phyloP scores from a whole-genome alignment of 306 rosid genomes.

The Quercus parvula region DNA sequence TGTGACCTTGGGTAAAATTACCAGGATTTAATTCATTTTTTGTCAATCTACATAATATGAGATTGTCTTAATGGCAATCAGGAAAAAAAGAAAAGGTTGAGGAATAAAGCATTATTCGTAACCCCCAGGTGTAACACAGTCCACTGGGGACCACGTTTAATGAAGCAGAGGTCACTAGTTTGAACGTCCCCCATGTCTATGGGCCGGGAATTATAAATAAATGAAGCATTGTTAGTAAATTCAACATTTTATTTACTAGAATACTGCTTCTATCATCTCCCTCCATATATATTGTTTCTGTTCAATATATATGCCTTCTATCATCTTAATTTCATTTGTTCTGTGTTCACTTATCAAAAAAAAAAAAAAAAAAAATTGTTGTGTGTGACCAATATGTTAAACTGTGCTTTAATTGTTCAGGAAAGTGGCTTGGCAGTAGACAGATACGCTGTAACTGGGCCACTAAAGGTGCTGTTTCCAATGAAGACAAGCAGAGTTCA shows the following conservation, averaged over 20 bases:
- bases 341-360: background rate
- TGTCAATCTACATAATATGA: background rate
- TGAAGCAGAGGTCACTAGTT: too few species aligned
- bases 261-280: background rate
- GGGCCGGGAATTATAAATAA: too few species aligned
- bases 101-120: too few species aligned
- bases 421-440: constrained; percentile 98
- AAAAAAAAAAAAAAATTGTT: background rate
- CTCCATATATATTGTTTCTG: background rate
- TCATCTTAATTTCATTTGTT: background rate
- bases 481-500: constrained; percentile 75
- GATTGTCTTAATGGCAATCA: background rate
- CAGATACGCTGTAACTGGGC: constrained; percentile 99
- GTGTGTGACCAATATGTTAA: background rate
- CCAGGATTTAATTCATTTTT: background rate
- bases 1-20: background rate
- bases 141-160: too few species aligned
- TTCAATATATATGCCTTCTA: background rate
- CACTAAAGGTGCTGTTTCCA: constrained; percentile 81
- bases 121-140: too few species aligned
- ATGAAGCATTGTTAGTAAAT: background rate
- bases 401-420: constrained; percentile 33
- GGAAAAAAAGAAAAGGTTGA: background rate
- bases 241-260: background rate
- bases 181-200: too few species aligned